Conservation (phyloP, 2,329 filamentous ascomycete species). For the Canariomyces notabilis region DNA sequence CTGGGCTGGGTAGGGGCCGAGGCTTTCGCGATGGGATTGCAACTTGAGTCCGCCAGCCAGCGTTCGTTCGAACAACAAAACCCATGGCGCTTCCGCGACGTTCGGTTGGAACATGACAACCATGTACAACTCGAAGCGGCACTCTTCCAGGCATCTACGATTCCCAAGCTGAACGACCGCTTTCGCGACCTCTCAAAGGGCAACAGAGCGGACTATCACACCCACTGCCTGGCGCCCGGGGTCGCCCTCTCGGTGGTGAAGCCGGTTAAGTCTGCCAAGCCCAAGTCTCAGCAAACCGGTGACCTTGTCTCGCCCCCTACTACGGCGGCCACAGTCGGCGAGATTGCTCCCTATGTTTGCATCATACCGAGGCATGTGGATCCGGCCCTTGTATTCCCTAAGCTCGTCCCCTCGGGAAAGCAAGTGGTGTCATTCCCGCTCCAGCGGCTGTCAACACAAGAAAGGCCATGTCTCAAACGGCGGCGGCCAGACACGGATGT, state of each 20-base stretch:
- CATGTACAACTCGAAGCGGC: slow-evolving; percentile 20
- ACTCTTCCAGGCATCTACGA: slow-evolving; percentile 19
- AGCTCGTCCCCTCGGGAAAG: neutral
- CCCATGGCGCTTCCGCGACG: slow-evolving; percentile 25
- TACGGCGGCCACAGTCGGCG: neutral
- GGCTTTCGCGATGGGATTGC: slow-evolving; percentile 25
- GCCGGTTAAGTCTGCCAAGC: neutral
- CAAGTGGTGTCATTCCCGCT: slow-evolving; percentile 15
- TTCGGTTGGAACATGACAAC: slow-evolving; percentile 13
- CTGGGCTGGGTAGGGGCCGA: neutral
- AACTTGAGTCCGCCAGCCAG: slow-evolving; percentile 24
- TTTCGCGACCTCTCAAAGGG: slow-evolving; percentile 15
- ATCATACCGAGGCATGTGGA: neutral
- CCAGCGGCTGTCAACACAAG: neutral
- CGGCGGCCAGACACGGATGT: slow-evolving; percentile 51
- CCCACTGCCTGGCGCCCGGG: neutral
- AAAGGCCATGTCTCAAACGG: slow-evolving; percentile 39
- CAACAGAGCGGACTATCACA: slow-evolving; percentile 1
- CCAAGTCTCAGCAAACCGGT: neutral
- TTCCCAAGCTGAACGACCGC: slow-evolving; percentile 15
- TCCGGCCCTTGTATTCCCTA: slow-evolving; percentile 3
- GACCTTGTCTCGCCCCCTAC: neutral
- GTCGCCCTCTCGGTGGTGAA: slow-evolving; percentile 6
- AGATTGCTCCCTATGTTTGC: neutral
- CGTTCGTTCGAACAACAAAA: slow-evolving; percentile 23